Evolutionary conservation across 345 rosid species (phyloP), one percentile per base, ranked within the genome.

Genomic region (Litchi chinensis): DNA sequence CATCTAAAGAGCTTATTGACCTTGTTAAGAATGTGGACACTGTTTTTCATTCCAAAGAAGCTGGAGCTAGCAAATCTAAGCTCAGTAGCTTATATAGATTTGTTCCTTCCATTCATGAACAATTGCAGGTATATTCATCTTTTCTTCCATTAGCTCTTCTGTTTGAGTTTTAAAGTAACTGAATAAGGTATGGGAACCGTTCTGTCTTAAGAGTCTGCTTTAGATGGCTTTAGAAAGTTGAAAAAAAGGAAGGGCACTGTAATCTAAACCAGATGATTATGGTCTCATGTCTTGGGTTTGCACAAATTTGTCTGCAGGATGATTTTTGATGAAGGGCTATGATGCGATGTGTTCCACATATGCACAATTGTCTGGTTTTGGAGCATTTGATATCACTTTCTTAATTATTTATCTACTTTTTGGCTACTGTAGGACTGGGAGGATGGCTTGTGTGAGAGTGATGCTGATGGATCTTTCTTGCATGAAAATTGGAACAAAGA

Each of bases 401-500:
- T 32, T 46, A 56, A 56, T 46, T 68, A 18, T 73, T 28, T 15
- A n/a, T 72, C 40, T 56, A 70, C 54, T 76, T 44, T n/a, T 75
- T 77, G 77, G 52, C 59, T 74, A 71, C 76, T 50, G 71, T 32
- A 95, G 98, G 98, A 95, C 78, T 95, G 98, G 98, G 98, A 95
- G 86, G 90, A 91, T 86, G 98, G 98, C 70, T 86, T 95, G 59
- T 86, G 89, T 62, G 98, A 93, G 84, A 95, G 85, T 78, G 94
- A 91, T 74, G 93, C 90, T 6, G 95, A 95, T 89, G 98, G 98
- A 41, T 92, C 97, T 68, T 93, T 88, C 90, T 80, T 95, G 86
- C 97, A 87, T 83, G 98, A 91, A 75, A 91, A 95, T 70, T 92
- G 97, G 98, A 92, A 95, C 89, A 95, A 87, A 77, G 98, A 91